Percentiles rank a stretch among this genome's conserved stretches.
Evolutionary conservation across 805 yeast genomes (phyloP).

Genomic region (Sugiyamaella qingdaonensis): DNA sequence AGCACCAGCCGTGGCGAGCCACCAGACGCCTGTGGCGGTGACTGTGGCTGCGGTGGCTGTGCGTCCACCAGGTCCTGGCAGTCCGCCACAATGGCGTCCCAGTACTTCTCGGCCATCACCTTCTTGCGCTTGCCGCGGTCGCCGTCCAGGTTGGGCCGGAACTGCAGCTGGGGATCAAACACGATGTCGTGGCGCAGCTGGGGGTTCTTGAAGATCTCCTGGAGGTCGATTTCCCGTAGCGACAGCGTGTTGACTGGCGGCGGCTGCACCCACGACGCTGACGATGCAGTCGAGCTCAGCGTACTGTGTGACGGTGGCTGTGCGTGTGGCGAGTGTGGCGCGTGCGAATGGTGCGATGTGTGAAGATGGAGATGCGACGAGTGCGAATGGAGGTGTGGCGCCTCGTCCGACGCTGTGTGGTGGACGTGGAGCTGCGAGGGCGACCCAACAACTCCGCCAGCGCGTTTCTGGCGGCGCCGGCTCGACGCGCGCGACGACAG

Average conservation of each 20-base stretch:
- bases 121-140: slow-evolving; percentile 82
- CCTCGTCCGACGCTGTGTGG: background rate
- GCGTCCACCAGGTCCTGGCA: slow-evolving; percentile 38
- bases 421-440: background rate
- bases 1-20: slow-evolving; percentile 49
- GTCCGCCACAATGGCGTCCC: slow-evolving; percentile 73
- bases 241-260: slow-evolving; percentile 85
- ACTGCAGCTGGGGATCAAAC: slow-evolving; percentile 87
- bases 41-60: no score
- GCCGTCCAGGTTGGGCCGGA: slow-evolving; percentile 86
- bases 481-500: background rate
- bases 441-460: background rate
- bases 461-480: slow-evolving; percentile 4
- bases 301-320: slow-evolving; percentile 3
- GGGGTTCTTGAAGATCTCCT: slow-evolving; percentile 85
- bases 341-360: background rate
- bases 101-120: slow-evolving; percentile 71
- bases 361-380: background rate
- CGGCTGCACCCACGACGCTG: slow-evolving; percentile 32
- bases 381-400: no score
- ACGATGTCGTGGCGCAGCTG: slow-evolving; percentile 89
- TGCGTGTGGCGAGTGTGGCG: no score
- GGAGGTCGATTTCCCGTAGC: slow-evolving; percentile 78
- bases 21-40: slow-evolving; percentile 12
- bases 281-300: background rate